Conservation (phyloP, 495 filamentous ascomycete genomes). For the Lineolata rhizophorae region DNA sequence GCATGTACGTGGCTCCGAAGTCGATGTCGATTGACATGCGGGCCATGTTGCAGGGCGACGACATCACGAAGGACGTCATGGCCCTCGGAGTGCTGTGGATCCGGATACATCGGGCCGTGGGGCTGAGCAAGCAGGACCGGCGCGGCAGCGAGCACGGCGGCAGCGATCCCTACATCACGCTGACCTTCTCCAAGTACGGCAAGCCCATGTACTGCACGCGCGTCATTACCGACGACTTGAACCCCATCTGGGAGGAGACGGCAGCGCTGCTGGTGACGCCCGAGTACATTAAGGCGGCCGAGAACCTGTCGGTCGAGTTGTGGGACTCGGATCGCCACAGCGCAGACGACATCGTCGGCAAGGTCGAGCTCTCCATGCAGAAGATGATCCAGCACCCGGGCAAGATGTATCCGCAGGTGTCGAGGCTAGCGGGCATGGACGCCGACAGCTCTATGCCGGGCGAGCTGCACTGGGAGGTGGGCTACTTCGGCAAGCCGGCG, state of each 20-base stretch:
- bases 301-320: conserved; percentile 79
- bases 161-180: conserved; percentile 76
- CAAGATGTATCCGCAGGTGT: conserved; percentile 80
- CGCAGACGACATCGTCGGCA: conserved; percentile 85
- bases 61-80: conserved; percentile 68
- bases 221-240: conserved; percentile 84
- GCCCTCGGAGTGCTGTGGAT: conserved; percentile 80
- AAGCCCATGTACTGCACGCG: conserved; percentile 97
- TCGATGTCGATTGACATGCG: conserved; percentile 80
- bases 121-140: conserved; percentile 77
- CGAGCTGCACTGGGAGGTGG: conserved; percentile 86
- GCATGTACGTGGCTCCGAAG: conserved; percentile 92
- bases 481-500: conserved; percentile 76
- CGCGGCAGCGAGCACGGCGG: conserved; percentile 70
- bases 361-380: conserved; percentile 78
- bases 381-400: conserved; percentile 87
- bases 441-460: conserved; percentile 79
- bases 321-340: conserved; percentile 84
- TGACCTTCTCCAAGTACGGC: conserved; percentile 66
- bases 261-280: conserved; percentile 71
- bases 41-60: conserved; percentile 74
- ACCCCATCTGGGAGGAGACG: conserved; percentile 81
- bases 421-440: conserved; percentile 57
- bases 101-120: conserved; percentile 67
- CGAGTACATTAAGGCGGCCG: conserved; percentile 77